These are phyloP conservation scores for Chytriomyces sp. DNA, from an alignment of 192 early-diverging fungal species.

Conservation along the genomic window DNA sequence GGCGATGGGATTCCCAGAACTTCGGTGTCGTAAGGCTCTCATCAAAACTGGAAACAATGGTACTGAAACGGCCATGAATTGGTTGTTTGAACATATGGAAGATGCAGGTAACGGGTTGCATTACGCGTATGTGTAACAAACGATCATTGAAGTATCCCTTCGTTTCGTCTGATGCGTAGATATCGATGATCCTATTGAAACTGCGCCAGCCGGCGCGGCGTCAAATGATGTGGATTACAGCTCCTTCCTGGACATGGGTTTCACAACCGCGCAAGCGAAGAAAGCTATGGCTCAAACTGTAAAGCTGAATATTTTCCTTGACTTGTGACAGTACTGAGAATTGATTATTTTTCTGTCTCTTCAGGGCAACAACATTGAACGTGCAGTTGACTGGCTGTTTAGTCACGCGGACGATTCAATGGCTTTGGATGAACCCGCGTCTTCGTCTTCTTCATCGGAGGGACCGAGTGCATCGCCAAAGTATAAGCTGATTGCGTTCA, in stretches of 20 bases:
- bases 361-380: constrained; percentile 78
- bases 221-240: constrained; percentile 64
- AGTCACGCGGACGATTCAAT: constrained; percentile 73
- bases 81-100: constrained; percentile 98
- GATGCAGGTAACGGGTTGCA: constrained; percentile 70
- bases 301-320: constrained; percentile 26
- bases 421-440: constrained; percentile 22
- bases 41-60: constrained; percentile 74
- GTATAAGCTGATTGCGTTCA: constrained; percentile 78
- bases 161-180: constrained; percentile 45
- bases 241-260: constrained; percentile 91
- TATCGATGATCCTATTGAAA: constrained; percentile 73
- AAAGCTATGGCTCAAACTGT: constrained; percentile 85
- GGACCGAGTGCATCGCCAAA: constrained; percentile 48
- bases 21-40: constrained; percentile 83
- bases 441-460: constrained; percentile 35
- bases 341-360: not conserved
- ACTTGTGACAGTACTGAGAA: not conserved
- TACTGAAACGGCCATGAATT: constrained; percentile 80
- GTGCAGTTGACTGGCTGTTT: constrained; percentile 96
- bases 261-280: constrained; percentile 76
- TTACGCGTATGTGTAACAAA: not conserved
- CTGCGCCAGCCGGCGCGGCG: constrained; percentile 36
- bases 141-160: not conserved
- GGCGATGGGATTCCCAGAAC: constrained; percentile 91